Evolutionary conservation across 352 stramenopile genomes (phyloP), one percentile per base, ranked within the genome.

Genomic region (Pythium guiyangense): DNA sequence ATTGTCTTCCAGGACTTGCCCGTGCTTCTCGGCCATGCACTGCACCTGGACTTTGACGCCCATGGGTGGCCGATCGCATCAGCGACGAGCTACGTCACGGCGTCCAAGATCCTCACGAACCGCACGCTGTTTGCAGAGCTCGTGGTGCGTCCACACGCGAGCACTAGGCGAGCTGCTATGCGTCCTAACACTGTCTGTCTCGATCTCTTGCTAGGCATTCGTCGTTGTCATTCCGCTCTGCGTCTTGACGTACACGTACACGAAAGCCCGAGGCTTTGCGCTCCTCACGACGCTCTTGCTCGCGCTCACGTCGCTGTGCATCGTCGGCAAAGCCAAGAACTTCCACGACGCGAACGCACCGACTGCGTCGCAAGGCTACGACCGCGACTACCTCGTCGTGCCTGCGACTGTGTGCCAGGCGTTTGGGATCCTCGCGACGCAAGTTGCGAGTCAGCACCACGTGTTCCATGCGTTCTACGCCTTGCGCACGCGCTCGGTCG

Each of bases 381-480:
- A 57, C 45, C 54, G 64, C 6, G 71, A 86, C 60, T 85, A 84
- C 57, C 26, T 85, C 25, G n/a, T 46, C 0, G 73, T 86, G n/a
- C 77, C 78, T 22, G 25, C 60, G 18, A 79, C 74, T 11, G 56
- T 81, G 5, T 79, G 70, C 15, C 69, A 77, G 37, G 68, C 67
- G 14, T 72, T 88, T 31, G 73, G 70, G 10, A 77, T 81, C 44
- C 53, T 88, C 6, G 64, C 69, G 10, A 74, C 67, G 14, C 56
- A 63, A 0, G 66, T 84, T 31, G 60, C 61, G 17, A 79, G 67
- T 31, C 72, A 83, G 44, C 77, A 82, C 47, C 72, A 82, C 49
- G 71, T 64, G n/a, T 84, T 84, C 50, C 74, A 84, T 52, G 69
- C 73, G 0, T 84, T 84, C 49, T 70, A 80, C 54, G 59, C 66